phyloP scores from a whole-genome alignment of 2,329 filamentous ascomycete genomes.

The Colletotrichum coccodes region DNA sequence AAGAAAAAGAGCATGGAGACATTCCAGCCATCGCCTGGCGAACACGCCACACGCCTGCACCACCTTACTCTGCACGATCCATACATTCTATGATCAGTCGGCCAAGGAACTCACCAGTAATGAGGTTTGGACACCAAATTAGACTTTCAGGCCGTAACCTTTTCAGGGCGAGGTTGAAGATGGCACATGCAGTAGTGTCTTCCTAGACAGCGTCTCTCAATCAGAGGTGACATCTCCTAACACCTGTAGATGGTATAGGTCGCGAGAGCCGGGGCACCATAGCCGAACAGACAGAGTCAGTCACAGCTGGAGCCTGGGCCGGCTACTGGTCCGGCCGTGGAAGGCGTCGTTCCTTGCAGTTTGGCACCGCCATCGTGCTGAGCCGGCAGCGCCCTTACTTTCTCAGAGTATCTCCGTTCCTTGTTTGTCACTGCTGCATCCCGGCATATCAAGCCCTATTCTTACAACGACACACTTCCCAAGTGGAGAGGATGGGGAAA shows the following conservation, averaged over 20 bases:
- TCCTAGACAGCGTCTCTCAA: background rate
- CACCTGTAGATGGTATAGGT: background rate
- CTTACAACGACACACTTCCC: background rate
- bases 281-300: slow-evolving; percentile 15
- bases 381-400: slow-evolving; percentile 14
- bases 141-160: slow-evolving; percentile 14
- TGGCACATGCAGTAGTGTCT: slow-evolving; percentile 13
- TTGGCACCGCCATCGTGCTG: slow-evolving; percentile 10
- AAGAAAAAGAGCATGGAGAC: background rate
- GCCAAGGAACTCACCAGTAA: background rate
- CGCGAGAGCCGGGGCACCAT: background rate
- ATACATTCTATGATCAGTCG: background rate
- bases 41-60: slow-evolving; percentile 10
- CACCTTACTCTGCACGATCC: background rate
- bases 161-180: background rate
- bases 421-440: slow-evolving; percentile 12
- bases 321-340: slow-evolving; percentile 2
- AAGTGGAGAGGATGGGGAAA: background rate
- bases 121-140: background rate
- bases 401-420: slow-evolving; percentile 14
- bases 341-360: slow-evolving; percentile 15
- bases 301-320: slow-evolving; percentile 14
- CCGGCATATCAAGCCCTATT: background rate
- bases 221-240: background rate
- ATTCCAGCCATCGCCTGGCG: slow-evolving; percentile 23